Conservation (phyloP, 768 basidiomycete species). For the Boletus subcaerulescens region DNA sequence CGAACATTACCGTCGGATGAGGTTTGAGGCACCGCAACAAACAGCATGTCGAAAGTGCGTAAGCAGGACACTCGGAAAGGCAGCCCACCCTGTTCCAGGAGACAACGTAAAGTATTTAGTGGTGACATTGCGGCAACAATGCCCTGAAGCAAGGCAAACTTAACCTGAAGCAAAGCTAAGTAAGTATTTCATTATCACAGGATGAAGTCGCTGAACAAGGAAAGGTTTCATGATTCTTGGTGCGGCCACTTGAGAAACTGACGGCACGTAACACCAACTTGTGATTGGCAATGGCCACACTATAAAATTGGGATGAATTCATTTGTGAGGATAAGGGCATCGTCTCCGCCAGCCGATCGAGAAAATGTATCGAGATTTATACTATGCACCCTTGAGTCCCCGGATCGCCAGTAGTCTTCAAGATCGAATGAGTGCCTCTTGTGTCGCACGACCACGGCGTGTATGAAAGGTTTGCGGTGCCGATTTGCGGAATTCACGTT, state of each 20-base stretch:
- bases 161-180: conserved; percentile 1
- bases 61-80: conserved; percentile 10
- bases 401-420: conserved; percentile 11
- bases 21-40: conserved; percentile 10
- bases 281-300: conserved; percentile 3
- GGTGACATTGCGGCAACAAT: conserved; percentile 7
- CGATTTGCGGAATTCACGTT: conserved; percentile 7
- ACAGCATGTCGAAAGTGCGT: conserved; percentile 12
- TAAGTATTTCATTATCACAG: conserved; percentile 11
- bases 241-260: neutral
- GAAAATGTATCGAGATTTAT: conserved; percentile 20
- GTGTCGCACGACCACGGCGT: conserved; percentile 10
- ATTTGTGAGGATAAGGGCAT: conserved; percentile 10
- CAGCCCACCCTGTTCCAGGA: conserved; percentile 2
- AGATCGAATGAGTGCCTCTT: conserved; percentile 3
- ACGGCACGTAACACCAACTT: conserved; percentile 2
- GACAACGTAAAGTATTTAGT: conserved; percentile 13
- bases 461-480: conserved; percentile 14
- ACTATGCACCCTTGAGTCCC: conserved; percentile 3
- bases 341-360: conserved; percentile 20
- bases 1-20: conserved; percentile 8
- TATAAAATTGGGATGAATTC: conserved; percentile 13
- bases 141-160: conserved; percentile 1
- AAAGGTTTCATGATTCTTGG: neutral
- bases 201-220: conserved; percentile 9